phyloP scores from a whole-genome alignment of 441 rosid species.

The Aquilaria agallochum region DNA sequence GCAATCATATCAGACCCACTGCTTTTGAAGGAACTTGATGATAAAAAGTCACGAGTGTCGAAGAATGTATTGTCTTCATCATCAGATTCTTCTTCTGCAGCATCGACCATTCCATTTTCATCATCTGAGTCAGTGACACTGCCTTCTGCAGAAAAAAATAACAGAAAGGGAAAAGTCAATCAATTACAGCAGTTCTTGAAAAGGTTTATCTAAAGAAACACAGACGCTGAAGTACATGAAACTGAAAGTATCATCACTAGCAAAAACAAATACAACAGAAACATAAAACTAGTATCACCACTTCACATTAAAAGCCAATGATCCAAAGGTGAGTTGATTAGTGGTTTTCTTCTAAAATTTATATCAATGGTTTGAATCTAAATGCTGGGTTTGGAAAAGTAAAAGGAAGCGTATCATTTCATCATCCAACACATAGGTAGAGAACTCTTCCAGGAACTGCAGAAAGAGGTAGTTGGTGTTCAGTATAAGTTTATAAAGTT shows the following conservation, averaged over 20 bases:
- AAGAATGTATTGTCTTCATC: conserved; percentile 52
- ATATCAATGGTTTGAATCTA: too few species aligned
- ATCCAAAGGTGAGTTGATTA: too few species aligned
- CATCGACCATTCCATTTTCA: conserved; percentile 49
- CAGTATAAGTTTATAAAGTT: too few species aligned
- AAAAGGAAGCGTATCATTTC: too few species aligned
- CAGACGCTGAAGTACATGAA: conserved; percentile 2
- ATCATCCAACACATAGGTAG: too few species aligned
- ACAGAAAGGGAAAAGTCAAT: conserved; percentile 1
- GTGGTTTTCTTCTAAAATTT: too few species aligned
- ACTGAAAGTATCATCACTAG: not conserved
- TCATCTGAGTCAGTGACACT: conserved; percentile 54
- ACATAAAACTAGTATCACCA: too few species aligned
- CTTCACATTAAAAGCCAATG: too few species aligned
- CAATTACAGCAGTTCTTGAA: not conserved
- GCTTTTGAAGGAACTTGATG: conserved; percentile 59
- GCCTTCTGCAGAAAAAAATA: conserved; percentile 34
- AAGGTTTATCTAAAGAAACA: not conserved
- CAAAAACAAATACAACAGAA: too few species aligned
- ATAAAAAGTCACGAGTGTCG: conserved; percentile 58
- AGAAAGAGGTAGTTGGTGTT: too few species aligned
- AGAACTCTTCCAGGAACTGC: too few species aligned
- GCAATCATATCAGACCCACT: conserved; percentile 43
- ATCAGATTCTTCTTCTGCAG: conserved; percentile 50
- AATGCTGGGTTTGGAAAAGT: too few species aligned